Conservation (phyloP, 495 filamentous ascomycete genomes). For the Xylaria acuta region DNA sequence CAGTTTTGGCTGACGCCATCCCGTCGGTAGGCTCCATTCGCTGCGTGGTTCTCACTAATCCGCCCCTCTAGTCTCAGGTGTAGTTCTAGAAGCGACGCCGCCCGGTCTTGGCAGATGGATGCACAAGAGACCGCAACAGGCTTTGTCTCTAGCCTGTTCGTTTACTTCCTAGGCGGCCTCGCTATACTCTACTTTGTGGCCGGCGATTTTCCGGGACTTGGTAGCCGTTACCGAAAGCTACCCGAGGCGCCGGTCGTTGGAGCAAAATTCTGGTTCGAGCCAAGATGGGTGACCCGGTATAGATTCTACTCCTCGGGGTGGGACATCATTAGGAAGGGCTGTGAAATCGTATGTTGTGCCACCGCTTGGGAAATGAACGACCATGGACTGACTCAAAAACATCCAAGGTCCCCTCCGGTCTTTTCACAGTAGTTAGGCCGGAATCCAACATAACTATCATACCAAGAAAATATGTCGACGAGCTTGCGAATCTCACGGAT, state of each 20-base stretch:
- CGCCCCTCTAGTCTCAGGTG: background rate
- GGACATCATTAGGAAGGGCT: too few species aligned
- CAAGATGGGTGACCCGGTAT: too few species aligned
- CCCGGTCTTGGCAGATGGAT: background rate
- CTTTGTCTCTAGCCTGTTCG: background rate
- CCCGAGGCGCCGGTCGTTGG: too few species aligned
- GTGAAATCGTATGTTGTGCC: too few species aligned
- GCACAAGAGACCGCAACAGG: background rate
- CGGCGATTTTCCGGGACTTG: too few species aligned
- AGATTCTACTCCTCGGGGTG: too few species aligned
- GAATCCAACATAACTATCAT: constrained; percentile 1
- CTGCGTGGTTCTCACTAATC: background rate
- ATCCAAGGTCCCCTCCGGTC: constrained; percentile 1
- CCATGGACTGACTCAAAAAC: too few species aligned
- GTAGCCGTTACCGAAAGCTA: too few species aligned
- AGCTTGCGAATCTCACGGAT: constrained; percentile 2
- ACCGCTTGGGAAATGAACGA: too few species aligned
- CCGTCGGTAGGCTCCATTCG: background rate
- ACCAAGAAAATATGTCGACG: constrained; percentile 11
- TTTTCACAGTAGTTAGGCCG: constrained; percentile 2
- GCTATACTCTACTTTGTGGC: too few species aligned
- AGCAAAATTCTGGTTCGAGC: too few species aligned
- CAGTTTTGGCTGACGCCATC: background rate
- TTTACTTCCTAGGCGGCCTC: background rate
- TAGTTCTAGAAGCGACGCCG: background rate